Base-by-base conservation (phyloP, 1,284 basidiomycete species). In the Tetrapyrgos nigripes region DNA sequence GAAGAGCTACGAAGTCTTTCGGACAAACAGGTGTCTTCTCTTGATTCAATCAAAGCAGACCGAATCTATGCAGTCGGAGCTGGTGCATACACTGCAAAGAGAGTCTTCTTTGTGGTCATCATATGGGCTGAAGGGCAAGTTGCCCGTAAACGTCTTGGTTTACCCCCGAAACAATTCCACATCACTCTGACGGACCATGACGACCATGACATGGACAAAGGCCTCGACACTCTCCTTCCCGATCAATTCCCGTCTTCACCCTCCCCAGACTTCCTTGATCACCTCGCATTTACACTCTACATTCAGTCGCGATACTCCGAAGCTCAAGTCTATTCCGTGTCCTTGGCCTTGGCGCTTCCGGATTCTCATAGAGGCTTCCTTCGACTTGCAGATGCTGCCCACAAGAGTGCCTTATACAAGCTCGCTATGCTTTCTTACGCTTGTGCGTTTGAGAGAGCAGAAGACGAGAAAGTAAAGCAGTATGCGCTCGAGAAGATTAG, bases 391-490 rank as follows among this genome's bases (percentile, higher is more conserved):
- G 83, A 84, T 60, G 72, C 78, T 8, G 73, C 79, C 13, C 63
- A 78, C 10, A 65, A 68, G 31, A 62, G 67, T 2, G 66, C 67
- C 1, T 66, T 68, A 23, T 65, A 70, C 60, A 87, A 87, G 65
- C 70, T 83, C n/a, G 77, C 83, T 0, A 84, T 85, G 80, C 71
- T 87, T 3, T 75, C 82, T 0, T 87, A 79, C 66, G 83, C 78
- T 19, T 75, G 74, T 40, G 80, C 80, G 1, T 79, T 77, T 57
- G 71, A 79, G 14, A 76, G 77, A 19, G 65, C 76, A 21, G 61
- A 69, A 1, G 76, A 81, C 29, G 59, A 68, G 9, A 79, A 79
- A 58, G 57, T 76, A 3, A 66, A 69, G 37, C 61, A 65, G 1
- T 83, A 84, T 63, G 82, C 80, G 55, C 48, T 83, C 52, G 79